A percentile compares a stretch with the other conserved stretches of the same genome.
Conservation (phyloP, 768 basidiomycete species). For the Hortiboletus flavorubellus region DNA sequence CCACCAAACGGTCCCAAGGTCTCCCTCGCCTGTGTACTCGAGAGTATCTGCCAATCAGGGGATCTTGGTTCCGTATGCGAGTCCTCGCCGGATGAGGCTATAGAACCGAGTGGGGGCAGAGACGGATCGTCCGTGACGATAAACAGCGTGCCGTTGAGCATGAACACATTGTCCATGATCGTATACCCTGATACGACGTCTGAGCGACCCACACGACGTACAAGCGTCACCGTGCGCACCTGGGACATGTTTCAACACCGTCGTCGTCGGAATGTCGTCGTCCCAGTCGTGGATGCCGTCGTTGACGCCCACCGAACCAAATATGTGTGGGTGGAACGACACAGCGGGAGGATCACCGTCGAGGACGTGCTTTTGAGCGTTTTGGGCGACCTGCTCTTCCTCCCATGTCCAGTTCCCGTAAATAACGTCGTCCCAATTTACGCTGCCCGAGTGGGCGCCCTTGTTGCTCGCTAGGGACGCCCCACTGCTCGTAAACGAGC, state of each 20-base stretch:
- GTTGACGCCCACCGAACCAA: constrained; percentile 38
- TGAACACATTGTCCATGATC: constrained; percentile 75
- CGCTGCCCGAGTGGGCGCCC: not conserved
- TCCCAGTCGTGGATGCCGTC: constrained; percentile 58
- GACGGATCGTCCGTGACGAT: constrained; percentile 66
- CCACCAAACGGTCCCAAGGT: constrained; percentile 52
- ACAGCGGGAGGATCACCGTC: constrained; percentile 34
- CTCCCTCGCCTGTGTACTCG: constrained; percentile 44
- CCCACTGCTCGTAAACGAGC: constrained; percentile 53
- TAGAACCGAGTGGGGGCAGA: constrained; percentile 54
- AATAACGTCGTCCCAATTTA: constrained; percentile 57
- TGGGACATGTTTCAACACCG: constrained; percentile 59
- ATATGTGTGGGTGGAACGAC: constrained; percentile 14
- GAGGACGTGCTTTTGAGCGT: constrained; percentile 46
- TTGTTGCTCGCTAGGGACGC: constrained; percentile 19
- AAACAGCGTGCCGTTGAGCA: constrained; percentile 70
- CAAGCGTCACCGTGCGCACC: constrained; percentile 41
- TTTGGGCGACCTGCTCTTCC: constrained; percentile 53
- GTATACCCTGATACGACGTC: constrained; percentile 60
- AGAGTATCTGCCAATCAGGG: constrained; percentile 60
- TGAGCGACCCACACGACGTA: not conserved
- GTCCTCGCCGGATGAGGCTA: constrained; percentile 40
- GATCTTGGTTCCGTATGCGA: constrained; percentile 39
- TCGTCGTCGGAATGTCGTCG: constrained; percentile 51
- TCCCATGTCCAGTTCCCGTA: constrained; percentile 73